phyloP scores from a whole-genome alignment of 441 rosid genomes.

The Oxalis stricta region DNA sequence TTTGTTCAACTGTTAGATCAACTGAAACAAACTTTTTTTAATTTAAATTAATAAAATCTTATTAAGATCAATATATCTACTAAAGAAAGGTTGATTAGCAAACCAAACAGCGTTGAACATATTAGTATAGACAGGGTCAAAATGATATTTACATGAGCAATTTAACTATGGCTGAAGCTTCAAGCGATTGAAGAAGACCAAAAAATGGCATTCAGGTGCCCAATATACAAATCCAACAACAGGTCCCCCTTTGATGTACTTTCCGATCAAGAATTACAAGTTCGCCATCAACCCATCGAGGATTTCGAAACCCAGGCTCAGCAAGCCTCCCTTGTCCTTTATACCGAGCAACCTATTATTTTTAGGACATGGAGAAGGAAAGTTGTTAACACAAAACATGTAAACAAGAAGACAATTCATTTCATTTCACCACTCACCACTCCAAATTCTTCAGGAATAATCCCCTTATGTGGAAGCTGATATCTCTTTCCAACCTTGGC shows the following conservation, averaged over 20 bases:
- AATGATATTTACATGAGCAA: slow-evolving; percentile 16
- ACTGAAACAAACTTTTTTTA: no score
- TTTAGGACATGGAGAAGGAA: not conserved
- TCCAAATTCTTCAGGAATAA: slow-evolving; percentile 96
- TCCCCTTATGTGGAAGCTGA: slow-evolving; percentile 90
- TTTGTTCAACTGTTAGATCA: no score
- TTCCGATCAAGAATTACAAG: slow-evolving; percentile 93
- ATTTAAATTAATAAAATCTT: no score
- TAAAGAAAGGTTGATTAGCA: no score
- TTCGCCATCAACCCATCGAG: slow-evolving; percentile 98
- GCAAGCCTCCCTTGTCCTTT: slow-evolving; percentile 96
- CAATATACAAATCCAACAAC: slow-evolving; percentile 87
- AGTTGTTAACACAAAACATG: not conserved
- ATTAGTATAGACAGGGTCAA: no score
- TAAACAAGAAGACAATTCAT: not conserved
- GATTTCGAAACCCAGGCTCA: slow-evolving; percentile 76
- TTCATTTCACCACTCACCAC: slow-evolving; percentile 38
- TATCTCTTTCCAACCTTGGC: slow-evolving; percentile 86
- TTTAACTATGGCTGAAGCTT: slow-evolving; percentile 62
- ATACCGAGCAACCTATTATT: slow-evolving; percentile 71
- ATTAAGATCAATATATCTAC: no score
- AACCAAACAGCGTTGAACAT: no score
- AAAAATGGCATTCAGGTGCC: slow-evolving; percentile 96
- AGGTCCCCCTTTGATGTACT: slow-evolving; percentile 93
- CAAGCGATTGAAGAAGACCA: slow-evolving; percentile 82